Base-by-base conservation (phyloP, 768 basidiomycete species). In the Naganishia friedmannii region DNA sequence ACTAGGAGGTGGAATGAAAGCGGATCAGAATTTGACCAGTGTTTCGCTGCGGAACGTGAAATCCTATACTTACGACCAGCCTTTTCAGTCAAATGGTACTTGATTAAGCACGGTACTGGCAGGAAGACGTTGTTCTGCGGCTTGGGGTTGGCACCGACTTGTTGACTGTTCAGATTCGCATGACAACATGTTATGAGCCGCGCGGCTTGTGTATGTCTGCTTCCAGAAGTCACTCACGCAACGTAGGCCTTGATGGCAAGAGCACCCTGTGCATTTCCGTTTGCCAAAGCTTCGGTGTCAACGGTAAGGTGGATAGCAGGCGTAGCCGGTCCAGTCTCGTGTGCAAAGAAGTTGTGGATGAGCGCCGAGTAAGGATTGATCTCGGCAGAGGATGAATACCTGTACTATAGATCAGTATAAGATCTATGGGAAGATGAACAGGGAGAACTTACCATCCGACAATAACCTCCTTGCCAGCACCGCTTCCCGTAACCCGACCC, bases 321-420 rank as follows among this genome's bases (percentile, higher is more conserved):
- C 23, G 13, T 60, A 13, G 71, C 66, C 2, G 93, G 91, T 0
- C 87, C 84, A 6, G 92, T 92, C 82, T 97, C 93, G 85, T 91
- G 88, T 48, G 91, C 88, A 82, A 96, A 98, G 83, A 96, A 96
- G 82, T 94, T 93, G 85, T 97, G 95, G 78, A 98, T 94, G 74
- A 98, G 86, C 13, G 95, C 93, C 31, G 94, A 94, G 83, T 93
- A 94, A 8, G 91, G 92, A 83, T 94, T 94, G 68, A 97, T 85
- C 73, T 87, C 87, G 15, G 91, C 89, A 70, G 91, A 91, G 0
- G 95, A 96, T 28, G 93, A 92, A 82, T 93, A 93, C 92, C 92
- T 93, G 76, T 19, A 10, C 21, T 12, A n/a, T 28, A 2, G 12
- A 45, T 34, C 60, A 45, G 37, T 23, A 42, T 42, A 13, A 12